Percentiles rank a stretch among this genome's conserved stretches.
These are phyloP conservation scores for Psidium guajava DNA, from an alignment of 345 rosid genomes.

Conservation along the genomic window DNA sequence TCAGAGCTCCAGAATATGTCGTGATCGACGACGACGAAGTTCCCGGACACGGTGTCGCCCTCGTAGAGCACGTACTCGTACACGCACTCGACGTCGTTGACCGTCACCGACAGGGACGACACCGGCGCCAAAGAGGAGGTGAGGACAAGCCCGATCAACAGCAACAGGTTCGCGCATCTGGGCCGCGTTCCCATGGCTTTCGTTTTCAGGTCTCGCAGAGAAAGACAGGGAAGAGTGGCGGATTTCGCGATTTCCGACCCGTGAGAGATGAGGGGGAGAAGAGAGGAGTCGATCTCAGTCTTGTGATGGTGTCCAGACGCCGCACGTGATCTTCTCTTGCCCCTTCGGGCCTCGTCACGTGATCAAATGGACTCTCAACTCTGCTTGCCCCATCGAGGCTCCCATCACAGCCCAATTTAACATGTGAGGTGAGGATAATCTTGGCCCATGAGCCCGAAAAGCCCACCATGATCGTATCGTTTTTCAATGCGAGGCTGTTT, in stretches of 20 bases:
- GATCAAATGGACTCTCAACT: not conserved
- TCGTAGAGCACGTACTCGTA: constrained; percentile 91
- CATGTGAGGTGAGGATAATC: not conserved
- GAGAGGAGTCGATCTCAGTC: not conserved
- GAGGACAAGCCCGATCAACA: not conserved
- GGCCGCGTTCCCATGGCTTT: not conserved
- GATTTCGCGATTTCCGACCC: no score
- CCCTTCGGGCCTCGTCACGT: not conserved
- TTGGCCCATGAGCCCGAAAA: not conserved
- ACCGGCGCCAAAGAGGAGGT: not conserved
- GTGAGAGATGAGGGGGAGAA: not conserved
- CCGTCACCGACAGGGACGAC: constrained; percentile 78
- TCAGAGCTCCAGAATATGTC: constrained; percentile 97
- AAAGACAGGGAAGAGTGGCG: no score
- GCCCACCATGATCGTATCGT: not conserved
- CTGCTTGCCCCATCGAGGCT: not conserved
- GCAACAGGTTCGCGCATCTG: not conserved
- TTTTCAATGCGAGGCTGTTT: not conserved
- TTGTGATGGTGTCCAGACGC: not conserved
- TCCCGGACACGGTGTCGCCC: constrained; percentile 82
- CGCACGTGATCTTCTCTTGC: not conserved
- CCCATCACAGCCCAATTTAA: not conserved
- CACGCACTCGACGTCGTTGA: constrained; percentile 77
- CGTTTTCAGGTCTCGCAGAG: not conserved
- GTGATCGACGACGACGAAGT: constrained; percentile 96